Evolutionary conservation across 441 rosid species (phyloP).

Genomic region (Pelargonium fulgidum): DNA sequence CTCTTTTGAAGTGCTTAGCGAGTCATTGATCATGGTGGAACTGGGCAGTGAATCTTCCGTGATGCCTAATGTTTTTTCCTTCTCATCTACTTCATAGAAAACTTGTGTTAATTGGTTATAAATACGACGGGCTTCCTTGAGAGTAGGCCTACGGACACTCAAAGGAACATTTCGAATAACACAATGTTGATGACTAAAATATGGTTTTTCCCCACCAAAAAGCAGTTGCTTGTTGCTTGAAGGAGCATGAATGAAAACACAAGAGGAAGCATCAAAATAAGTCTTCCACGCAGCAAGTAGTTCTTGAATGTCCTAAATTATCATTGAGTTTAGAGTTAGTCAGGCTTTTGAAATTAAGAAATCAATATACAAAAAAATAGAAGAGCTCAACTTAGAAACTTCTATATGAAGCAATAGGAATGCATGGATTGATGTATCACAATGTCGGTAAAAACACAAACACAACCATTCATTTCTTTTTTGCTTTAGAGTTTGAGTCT

Average conservation of each 20-base stretch:
- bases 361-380: too few species aligned
- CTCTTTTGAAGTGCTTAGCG: constrained; percentile 26
- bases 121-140: constrained; percentile 72
- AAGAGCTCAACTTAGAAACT: too few species aligned
- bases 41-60: constrained; percentile 23
- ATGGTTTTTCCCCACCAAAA: constrained; percentile 60
- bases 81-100: constrained; percentile 48
- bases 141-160: constrained; percentile 75
- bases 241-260: constrained; percentile 75
- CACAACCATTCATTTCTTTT: too few species aligned
- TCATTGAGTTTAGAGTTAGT: constrained; percentile 10
- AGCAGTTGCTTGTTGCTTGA: constrained; percentile 73
- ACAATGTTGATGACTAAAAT: constrained; percentile 52
- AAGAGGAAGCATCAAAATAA: constrained; percentile 69
- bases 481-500: too few species aligned
- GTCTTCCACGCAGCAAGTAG: constrained; percentile 83
- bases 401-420: too few species aligned
- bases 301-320: constrained; percentile 74
- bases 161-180: constrained; percentile 53
- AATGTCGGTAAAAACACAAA: too few species aligned
- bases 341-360: neutral
- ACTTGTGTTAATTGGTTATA: constrained; percentile 65
- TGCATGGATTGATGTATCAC: too few species aligned
- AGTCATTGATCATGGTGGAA: constrained; percentile 21
- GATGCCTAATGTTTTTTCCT: constrained; percentile 26